Conservation (phyloP, 176 grass and related monocot species). For the Hordeum vulgare region MorexV3_pseudomolecules_assembly NC_058524.1:53756640-53757139, state of each 20-base stretch:
- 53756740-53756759: conserved; percentile 3
- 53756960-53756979: not conserved
- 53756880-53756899: conserved; percentile 19
- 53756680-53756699: not conserved
- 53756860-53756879: not conserved
- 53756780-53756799: not conserved
- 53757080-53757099: conserved; percentile 44
- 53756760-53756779: conserved; percentile 13
- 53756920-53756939: conserved; percentile 45
- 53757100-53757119: conserved; percentile 21
- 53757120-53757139: conserved; percentile 45
- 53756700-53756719: conserved; percentile 3
- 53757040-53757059: conserved; percentile 49
- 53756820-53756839: not conserved
- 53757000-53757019: not conserved
- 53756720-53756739: conserved; percentile 10
- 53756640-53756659: not conserved
- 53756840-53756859: not conserved
- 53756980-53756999: not conserved
- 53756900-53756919: conserved; percentile 55
- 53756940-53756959: conserved; percentile 21
- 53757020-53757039: not conserved
- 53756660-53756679: not conserved
- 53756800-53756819: not conserved
- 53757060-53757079: conserved; percentile 30